Base-by-base conservation (phyloP, 805 yeast species). In the Candida michaelii region DNA sequence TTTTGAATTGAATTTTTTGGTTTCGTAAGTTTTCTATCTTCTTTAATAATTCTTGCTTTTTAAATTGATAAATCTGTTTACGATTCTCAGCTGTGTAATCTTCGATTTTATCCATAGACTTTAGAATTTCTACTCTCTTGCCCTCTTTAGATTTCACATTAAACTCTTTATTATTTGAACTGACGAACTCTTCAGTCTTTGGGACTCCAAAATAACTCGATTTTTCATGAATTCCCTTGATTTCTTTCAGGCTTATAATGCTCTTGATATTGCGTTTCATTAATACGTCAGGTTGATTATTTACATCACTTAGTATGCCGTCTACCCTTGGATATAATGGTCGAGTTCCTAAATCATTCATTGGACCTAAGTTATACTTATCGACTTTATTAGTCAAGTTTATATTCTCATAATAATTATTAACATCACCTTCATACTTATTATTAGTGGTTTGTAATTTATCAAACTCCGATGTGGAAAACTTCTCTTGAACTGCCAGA, bases 401-500 rank as follows among this genome's bases (percentile, higher is more conserved):
- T 8, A 43, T 38, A 29, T 34, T 34, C 15, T 37, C 42, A 24
- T 43, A 43, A 19, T 43, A 39, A 10, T 24, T 18, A 6, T 14
- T 16, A 2, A 19, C 34, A 35, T 30, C 32, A 8, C 9, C n/a
- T 16, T 21, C 30, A 10, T 14, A 32, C 17, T 15, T 19, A 3
- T 15, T 15, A 14, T 32, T 19, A 7, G 11, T 29, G 5, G 25
- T 13, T n/a, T 29, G 30, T 9, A 19, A n/a, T 37, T 17, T 24
- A 8, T 40, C 30, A 33, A 12, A 50, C 14, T 47, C 50, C 12
- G 50, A 43, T 8, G 56, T 46, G 5, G 59, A 50, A 34, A 69
- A 65, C 2, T 66, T 64, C 44, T 65, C 73, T 14, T 56, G 50
- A 4, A 34, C 38, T 1, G 74, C 73, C 39, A 64, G 70, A 4